Conservation (phyloP, 306 rosid species). For the Canavalia ensiformis region DNA sequence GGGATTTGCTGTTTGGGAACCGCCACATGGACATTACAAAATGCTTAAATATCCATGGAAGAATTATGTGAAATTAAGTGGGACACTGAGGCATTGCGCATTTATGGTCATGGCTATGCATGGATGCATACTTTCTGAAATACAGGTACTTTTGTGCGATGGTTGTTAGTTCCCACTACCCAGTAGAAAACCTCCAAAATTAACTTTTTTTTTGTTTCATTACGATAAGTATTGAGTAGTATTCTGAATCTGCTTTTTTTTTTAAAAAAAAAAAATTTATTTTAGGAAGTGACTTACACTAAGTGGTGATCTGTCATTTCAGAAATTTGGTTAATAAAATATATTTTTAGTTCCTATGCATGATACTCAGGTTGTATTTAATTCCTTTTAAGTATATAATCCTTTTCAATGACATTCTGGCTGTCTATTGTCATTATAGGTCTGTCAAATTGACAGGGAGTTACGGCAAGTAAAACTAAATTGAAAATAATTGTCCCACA, state of each 20-base stretch:
- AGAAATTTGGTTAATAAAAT: too few relatives aligned
- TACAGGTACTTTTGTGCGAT: constrained; percentile 68
- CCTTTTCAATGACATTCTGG: too few relatives aligned
- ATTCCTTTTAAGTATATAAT: too few relatives aligned
- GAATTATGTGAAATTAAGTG: constrained; percentile 88
- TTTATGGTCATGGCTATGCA: constrained; percentile 95
- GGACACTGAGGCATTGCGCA: constrained; percentile 90
- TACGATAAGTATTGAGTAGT: not conserved
- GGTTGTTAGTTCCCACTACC: not conserved
- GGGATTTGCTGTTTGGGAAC: constrained; percentile 99
- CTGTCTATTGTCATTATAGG: too few relatives aligned
- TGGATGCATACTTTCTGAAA: constrained; percentile 96
- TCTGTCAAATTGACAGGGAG: too few relatives aligned
- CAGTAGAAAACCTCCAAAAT: not conserved
- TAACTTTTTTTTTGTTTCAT: constrained; percentile 4
- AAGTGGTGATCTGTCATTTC: not conserved
- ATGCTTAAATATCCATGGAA: constrained; percentile 90
- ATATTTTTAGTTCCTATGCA: too few relatives aligned
- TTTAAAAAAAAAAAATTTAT: not conserved
- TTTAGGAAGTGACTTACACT: not conserved
- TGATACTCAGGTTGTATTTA: too few relatives aligned
- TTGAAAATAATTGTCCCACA: too few relatives aligned
- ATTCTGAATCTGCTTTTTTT: not conserved
- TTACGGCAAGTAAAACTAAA: too few relatives aligned
- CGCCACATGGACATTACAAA: constrained; percentile 92